Evolutionary conservation across 257 asterid genomes (phyloP).

Genomic region (Nicotiana sylvestris): DNA sequence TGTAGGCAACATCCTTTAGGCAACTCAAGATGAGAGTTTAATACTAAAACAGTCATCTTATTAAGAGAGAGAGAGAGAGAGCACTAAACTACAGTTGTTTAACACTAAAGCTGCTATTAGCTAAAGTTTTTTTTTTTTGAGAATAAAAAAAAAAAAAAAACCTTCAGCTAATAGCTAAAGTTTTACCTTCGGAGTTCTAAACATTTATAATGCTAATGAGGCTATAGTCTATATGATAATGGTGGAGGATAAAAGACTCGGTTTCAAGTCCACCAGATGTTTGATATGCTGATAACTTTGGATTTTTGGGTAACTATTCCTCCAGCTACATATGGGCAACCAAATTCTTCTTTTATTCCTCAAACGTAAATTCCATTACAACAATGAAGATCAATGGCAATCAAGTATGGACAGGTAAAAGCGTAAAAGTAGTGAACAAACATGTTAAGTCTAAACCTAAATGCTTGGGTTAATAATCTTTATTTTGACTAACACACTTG

Average conservation of each 20-base stretch:
- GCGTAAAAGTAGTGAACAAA: neutral
- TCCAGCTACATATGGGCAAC: neutral
- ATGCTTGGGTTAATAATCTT: neutral
- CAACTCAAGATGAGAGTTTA: neutral
- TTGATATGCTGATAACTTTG: neutral
- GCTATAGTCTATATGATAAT: neutral
- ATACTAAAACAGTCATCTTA: neutral
- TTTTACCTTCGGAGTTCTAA: neutral
- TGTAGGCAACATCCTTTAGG: neutral
- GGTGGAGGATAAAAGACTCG: neutral
- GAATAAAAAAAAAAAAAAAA: no score
- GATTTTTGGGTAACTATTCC: neutral
- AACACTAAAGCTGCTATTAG: neutral
- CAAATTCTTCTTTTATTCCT: conserved; percentile 7
- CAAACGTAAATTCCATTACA: neutral
- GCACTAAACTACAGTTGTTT: neutral
- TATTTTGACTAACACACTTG: neutral
- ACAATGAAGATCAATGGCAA: neutral
- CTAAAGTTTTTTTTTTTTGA: neutral
- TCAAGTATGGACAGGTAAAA: neutral
- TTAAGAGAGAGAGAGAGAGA: neutral
- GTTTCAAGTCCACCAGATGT: neutral
- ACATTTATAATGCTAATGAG: neutral
- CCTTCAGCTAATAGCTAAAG: neutral
- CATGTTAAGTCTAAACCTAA: neutral